Evolutionary conservation across 2,329 filamentous ascomycete genomes (phyloP), one percentile per base, ranked within the genome.

Genomic region (Nectriaceae sp.): DNA sequence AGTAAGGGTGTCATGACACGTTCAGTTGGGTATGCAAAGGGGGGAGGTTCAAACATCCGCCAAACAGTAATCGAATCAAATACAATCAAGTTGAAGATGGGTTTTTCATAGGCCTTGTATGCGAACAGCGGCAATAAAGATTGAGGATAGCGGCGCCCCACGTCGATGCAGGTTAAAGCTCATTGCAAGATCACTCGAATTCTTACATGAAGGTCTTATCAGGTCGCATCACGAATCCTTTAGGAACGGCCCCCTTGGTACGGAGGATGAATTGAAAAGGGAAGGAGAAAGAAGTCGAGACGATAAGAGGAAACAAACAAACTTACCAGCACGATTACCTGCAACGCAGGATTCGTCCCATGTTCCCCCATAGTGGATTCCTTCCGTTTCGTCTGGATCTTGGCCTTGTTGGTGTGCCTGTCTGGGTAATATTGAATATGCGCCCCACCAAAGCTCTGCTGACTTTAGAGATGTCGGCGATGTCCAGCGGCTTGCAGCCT

Each of bases 261-360:
- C 8, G 8, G 26, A 15, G 26, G 26, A 31, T 31, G 26, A 8
- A 31, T 31, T 31, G 26, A 31, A 10, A n/a, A n/a, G n/a, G n/a
- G n/a, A n/a, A n/a, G n/a, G n/a, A n/a, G n/a, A n/a, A n/a, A n/a
- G n/a, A n/a, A n/a, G n/a, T n/a, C n/a, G n/a, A n/a, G n/a, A 21
- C n/a, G 21, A 38, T 42, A n/a, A 24, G 21, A 44, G 42, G 42
- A 49, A 44, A 46, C 51, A 47, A 33, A 43, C 20, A 33, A 44
- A 79, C 85, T 75, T 74, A 90, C 87, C 75, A 90, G 69, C 50
- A 90, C 77, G 71, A 90, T 89, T 40, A 90, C 84, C 70, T 90
- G 86, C 70, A 90, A 72, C 35, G 82, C 81, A 66, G 82, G 77
- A 47, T 65, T 54, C 42, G 56, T 49, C 39, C 60, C 49, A 38